Conservation (phyloP, 306 rosid genomes). For the Begonia peltatifolia region DNA sequence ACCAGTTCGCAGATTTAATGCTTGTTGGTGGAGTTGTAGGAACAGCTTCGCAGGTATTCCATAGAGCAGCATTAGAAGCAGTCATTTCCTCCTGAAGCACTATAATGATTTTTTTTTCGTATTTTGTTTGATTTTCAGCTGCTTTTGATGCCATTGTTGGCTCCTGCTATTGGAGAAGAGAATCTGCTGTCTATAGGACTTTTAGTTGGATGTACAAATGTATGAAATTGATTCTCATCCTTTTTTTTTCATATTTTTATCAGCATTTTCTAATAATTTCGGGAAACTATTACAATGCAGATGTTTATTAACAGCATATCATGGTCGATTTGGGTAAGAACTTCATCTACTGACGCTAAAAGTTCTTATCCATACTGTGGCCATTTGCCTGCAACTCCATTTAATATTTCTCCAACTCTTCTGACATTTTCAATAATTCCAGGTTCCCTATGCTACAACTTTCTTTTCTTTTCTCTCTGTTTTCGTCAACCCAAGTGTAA, state of each 20-base stretch:
- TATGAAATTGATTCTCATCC: conserved; percentile 15
- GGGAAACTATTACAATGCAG: conserved; percentile 32
- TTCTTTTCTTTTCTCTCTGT: conserved; percentile 26
- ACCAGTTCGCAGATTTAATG: conserved; percentile 75
- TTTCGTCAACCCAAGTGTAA: conserved; percentile 54
- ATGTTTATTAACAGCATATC: conserved; percentile 38
- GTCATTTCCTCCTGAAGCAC: too few relatives aligned
- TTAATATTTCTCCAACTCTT: conserved; percentile 3
- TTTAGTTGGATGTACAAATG: conserved; percentile 32
- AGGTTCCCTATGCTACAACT: conserved; percentile 77
- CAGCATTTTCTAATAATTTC: background rate
- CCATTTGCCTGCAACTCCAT: background rate
- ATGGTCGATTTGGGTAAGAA: conserved; percentile 72
- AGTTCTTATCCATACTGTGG: conserved; percentile 1
- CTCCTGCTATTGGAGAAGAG: conserved; percentile 51
- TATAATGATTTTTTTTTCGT: background rate
- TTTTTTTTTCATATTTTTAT: background rate
- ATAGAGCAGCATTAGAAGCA: background rate
- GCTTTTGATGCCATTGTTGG: conserved; percentile 53
- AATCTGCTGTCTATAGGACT: conserved; percentile 62
- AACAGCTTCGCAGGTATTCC: conserved; percentile 49
- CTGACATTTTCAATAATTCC: conserved; percentile 17
- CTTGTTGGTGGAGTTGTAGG: conserved; percentile 47
- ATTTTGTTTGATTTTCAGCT: conserved; percentile 29
- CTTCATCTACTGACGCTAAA: background rate